A percentile compares a stretch with the other conserved stretches of the same genome.
Evolutionary conservation across 495 filamentous ascomycete genomes (phyloP).

Genomic region (Penicillium flavigenum): DNA sequence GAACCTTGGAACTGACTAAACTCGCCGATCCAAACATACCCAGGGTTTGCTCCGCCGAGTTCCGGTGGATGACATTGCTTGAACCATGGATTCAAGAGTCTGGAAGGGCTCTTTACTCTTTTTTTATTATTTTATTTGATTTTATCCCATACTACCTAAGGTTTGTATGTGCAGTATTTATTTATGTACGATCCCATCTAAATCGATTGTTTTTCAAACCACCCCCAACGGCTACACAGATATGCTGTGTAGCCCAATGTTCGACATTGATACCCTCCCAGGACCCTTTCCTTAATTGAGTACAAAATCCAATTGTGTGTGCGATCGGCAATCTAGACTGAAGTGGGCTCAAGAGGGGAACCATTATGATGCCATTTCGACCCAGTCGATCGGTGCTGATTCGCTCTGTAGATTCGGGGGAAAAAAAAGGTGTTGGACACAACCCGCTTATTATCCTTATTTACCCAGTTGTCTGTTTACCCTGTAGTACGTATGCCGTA

Average conservation of each 20-base stretch:
- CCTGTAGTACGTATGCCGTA: background rate
- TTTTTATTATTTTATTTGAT: background rate
- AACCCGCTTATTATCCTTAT: background rate
- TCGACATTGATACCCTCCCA: background rate
- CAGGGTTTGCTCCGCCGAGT: slow-evolving; percentile 18
- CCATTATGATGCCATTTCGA: slow-evolving; percentile 25
- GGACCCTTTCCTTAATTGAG: slow-evolving; percentile 1
- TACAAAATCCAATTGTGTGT: background rate
- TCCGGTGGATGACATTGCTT: slow-evolving; percentile 22
- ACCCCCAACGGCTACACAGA: slow-evolving; percentile 21
- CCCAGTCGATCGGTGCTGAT: background rate
- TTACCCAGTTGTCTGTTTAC: background rate
- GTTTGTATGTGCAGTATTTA: too few relatives aligned
- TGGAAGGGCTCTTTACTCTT: slow-evolving; percentile 1
- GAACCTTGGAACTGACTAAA: background rate
- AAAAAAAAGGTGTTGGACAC: slow-evolving; percentile 1
- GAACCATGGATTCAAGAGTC: slow-evolving; percentile 10
- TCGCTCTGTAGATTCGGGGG: slow-evolving; percentile 1
- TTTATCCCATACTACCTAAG: background rate
- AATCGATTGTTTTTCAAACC: slow-evolving; percentile 3
- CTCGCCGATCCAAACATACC: background rate
- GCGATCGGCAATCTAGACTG: slow-evolving; percentile 31
- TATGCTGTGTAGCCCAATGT: slow-evolving; percentile 10
- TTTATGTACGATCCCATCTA: background rate
- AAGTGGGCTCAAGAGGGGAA: slow-evolving; percentile 10